These are phyloP conservation scores for Cercis canadensis DNA, from an alignment of 306 rosid genomes.

Conservation along the genomic window DNA sequence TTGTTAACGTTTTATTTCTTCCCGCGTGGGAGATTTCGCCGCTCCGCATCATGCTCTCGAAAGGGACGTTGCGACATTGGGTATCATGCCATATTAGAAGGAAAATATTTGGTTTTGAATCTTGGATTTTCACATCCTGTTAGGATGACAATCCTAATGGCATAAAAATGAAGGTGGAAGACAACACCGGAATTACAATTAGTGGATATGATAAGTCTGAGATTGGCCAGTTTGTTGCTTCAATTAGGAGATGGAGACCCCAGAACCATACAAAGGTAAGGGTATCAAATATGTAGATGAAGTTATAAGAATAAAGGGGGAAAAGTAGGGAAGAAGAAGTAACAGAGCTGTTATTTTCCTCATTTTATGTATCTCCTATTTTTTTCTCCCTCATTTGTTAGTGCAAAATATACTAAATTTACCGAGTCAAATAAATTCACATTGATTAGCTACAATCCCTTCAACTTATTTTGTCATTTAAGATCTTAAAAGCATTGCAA, in stretches of 20 bases:
- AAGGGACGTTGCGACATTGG: too few relatives aligned
- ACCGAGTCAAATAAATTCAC: slow-evolving; percentile 15
- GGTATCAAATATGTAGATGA: slow-evolving; percentile 97
- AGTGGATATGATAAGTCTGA: slow-evolving; percentile 87
- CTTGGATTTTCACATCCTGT: slow-evolving; percentile 99
- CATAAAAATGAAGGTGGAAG: slow-evolving; percentile 86
- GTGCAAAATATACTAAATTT: slow-evolving; percentile 13
- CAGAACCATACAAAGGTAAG: slow-evolving; percentile 98
- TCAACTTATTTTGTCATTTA: too few relatives aligned
- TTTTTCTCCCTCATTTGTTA: slow-evolving; percentile 8
- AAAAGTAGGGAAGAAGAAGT: slow-evolving; percentile 97
- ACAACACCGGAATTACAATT: slow-evolving; percentile 79
- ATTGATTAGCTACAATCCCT: slow-evolving; percentile 27
- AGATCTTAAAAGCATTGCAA: too few relatives aligned
- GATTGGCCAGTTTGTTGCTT: slow-evolving; percentile 93
- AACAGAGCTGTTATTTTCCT: slow-evolving; percentile 24
- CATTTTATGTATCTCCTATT: slow-evolving; percentile 22
- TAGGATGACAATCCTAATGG: slow-evolving; percentile 76
- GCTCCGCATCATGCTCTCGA: too few relatives aligned
- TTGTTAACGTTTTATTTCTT: too few relatives aligned
- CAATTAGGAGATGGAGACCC: slow-evolving; percentile 96
- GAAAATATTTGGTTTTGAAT: slow-evolving; percentile 74
- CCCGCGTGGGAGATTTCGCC: too few relatives aligned
- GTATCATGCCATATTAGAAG: slow-evolving; percentile 90
- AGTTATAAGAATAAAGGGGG: slow-evolving; percentile 89